Percentiles rank a stretch among this genome's conserved stretches.
phyloP scores from a whole-genome alignment of 108 stramenopile genomes.

The Cyclotella distinguenda region DNA sequence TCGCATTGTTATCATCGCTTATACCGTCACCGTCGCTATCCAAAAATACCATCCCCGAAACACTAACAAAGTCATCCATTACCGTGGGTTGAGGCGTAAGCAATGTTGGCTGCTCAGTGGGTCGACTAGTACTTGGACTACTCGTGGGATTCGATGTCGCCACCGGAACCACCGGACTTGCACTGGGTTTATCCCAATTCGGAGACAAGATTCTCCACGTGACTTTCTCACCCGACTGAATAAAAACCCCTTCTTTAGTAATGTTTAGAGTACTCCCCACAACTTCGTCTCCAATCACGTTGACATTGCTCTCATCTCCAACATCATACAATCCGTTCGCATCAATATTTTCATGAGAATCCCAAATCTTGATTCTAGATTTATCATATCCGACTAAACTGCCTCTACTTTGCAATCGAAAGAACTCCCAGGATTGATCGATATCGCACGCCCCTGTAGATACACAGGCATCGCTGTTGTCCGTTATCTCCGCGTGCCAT shows the following conservation, averaged over 20 bases:
- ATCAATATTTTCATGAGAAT: conserved; percentile 12
- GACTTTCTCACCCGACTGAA: conserved; percentile 1
- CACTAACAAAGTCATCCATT: neutral
- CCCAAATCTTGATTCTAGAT: conserved; percentile 18
- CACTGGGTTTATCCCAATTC: neutral
- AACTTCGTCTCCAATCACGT: neutral
- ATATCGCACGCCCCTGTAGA: conserved; percentile 5
- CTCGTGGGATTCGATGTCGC: conserved; percentile 1
- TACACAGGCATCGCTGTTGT: conserved; percentile 8
- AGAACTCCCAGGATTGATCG: neutral
- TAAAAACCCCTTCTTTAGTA: conserved; percentile 18
- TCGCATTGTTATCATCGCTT: neutral
- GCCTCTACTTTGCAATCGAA: conserved; percentile 10
- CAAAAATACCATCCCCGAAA: conserved; percentile 16
- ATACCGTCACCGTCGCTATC: neutral
- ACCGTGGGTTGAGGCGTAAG: neutral
- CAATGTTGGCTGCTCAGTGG: neutral
- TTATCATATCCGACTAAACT: conserved; percentile 21
- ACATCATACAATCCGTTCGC: conserved; percentile 2
- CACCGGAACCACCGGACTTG: neutral
- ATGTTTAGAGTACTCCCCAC: conserved; percentile 12
- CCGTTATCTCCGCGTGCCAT: conserved; percentile 2
- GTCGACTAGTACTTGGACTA: neutral
- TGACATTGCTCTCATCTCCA: neutral
- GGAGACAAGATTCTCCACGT: conserved; percentile 32